Evolutionary conservation across 495 filamentous ascomycete genomes (phyloP).

Genomic region (Chaetomium fimeti): DNA sequence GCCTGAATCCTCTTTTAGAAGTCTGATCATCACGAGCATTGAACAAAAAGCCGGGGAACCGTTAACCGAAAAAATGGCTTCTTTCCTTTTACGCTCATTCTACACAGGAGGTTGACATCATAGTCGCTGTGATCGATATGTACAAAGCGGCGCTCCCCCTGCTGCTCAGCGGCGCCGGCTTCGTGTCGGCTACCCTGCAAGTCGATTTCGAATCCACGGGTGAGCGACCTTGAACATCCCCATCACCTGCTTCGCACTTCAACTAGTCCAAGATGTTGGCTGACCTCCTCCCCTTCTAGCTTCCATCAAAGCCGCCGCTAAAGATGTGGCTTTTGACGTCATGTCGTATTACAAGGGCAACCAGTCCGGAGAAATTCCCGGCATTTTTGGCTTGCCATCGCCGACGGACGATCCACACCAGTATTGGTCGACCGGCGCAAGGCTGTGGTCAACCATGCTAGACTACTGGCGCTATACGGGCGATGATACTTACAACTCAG

Average conservation of each 20-base stretch:
- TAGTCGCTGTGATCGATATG: neutral
- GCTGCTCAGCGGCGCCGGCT: neutral
- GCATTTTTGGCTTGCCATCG: slow-evolving; percentile 59
- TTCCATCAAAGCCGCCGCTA: slow-evolving; percentile 61
- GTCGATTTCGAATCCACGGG: neutral
- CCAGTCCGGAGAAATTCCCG: slow-evolving; percentile 58
- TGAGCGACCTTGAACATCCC: neutral
- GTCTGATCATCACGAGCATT: no score
- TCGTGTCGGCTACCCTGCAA: neutral
- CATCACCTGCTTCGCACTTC: no score
- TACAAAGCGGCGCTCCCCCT: neutral
- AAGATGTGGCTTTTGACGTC: slow-evolving; percentile 59
- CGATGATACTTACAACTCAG: slow-evolving; percentile 62
- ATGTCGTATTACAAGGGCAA: slow-evolving; percentile 64
- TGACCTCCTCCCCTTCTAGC: slow-evolving; percentile 35
- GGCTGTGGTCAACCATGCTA: slow-evolving; percentile 63
- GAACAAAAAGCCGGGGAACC: no score
- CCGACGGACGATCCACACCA: no score
- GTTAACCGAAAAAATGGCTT: no score
- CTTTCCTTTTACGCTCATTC: no score
- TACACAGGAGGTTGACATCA: no score
- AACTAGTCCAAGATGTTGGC: neutral
- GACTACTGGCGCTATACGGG: slow-evolving; percentile 72
- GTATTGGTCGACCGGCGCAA: slow-evolving; percentile 56
- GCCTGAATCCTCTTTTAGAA: no score